Evolutionary conservation across 345 rosid genomes (phyloP), one percentile per base, ranked within the genome.

Genomic region (Gossypium australe): DNA sequence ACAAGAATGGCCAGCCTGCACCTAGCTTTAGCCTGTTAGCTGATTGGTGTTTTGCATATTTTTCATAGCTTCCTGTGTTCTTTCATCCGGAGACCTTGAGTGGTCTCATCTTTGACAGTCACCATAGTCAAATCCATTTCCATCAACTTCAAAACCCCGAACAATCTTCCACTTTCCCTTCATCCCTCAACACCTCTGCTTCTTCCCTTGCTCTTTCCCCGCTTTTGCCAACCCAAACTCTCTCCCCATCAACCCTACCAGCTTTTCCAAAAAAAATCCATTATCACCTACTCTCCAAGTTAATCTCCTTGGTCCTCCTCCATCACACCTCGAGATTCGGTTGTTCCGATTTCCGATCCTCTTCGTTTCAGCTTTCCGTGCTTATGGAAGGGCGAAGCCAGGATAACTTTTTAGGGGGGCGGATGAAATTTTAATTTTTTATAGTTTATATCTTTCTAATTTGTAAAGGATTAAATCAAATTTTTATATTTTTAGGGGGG

Each of bases 61-160:
- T 4, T 34, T 34, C 38, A 4, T 34, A 34, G 38, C 38, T 34
- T 34, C 38, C 38, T 34, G 38, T 34, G 38, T 34, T 34, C 38
- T 34, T 34, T 34, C 38, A 34, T 34, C 6, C 6, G 38, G 38
- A 4, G 38, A 34, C 38, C 38, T 34, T 34, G 38, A 34, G 38
- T 34, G 38, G 38, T 34, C 38, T 34, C 38, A 34, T 34, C 38
- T 58, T 92, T 92, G 1, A 92, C 90, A 3, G 97, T 92, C 1
- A 92, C 97, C 98, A 92, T 90, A 10, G 92, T 93, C 76, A 94
- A 83, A 76, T 94, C 98, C 97, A 94, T 94, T 89, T 94, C 97
- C 97, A 92, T 88, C 88, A 92, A 66, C 84, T 80, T 89, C 87
- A 94, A 81, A 52, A 94, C 97, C 75, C 97, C 88, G 14, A 78